Evolutionary conservation across 306 rosid species (phyloP), one percentile per base, ranked within the genome.

Genomic region (Trifolium pratense): DNA sequence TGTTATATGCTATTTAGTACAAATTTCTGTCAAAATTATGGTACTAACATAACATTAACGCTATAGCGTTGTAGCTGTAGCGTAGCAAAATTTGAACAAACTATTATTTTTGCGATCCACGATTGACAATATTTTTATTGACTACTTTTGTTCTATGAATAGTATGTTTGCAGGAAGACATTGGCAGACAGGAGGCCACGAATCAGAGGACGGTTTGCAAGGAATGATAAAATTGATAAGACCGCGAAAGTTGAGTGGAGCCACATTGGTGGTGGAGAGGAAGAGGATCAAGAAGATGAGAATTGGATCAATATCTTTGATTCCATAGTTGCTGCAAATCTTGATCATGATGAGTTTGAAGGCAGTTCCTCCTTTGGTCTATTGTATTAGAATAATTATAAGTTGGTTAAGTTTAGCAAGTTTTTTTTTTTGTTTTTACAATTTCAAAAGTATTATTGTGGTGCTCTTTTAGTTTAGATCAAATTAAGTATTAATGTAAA

Each of bases 101-200:
- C 62, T 1, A 3, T 5, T 23, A 23, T 56, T 56, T 23, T 23
- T 1, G 2, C 34, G 1, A n/a, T n/a, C n/a, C n/a, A n/a, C n/a
- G n/a, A 12, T 21, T 23, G 34, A 23, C 8, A 21, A 23, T 0
- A 23, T 1, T 56, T 2, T 21, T 51, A 9, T 51, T 13, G 39
- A 61, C 25, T 62, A 17, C n/a, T 37, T 40, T 39, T 74, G n/a
- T 34, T 61, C 1, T 69, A 32, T 37, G 40, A 45, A 69, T 70
- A 94, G 98, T 94, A 94, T 79, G 97, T 89, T 21, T 94, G 98
- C 68, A 84, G 98, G 82, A 94, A 91, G 80, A 91, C 97, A n/a
- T 80, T 94, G 81, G 98, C 98, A 0, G 98, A 94, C 23, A 94
- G 91, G 61, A 81, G 98, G 84, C 94, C 91, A 2, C 92, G 98